phyloP scores from a whole-genome alignment of 2,329 filamentous ascomycete genomes.

The Fusarium sarcochroum region DNA sequence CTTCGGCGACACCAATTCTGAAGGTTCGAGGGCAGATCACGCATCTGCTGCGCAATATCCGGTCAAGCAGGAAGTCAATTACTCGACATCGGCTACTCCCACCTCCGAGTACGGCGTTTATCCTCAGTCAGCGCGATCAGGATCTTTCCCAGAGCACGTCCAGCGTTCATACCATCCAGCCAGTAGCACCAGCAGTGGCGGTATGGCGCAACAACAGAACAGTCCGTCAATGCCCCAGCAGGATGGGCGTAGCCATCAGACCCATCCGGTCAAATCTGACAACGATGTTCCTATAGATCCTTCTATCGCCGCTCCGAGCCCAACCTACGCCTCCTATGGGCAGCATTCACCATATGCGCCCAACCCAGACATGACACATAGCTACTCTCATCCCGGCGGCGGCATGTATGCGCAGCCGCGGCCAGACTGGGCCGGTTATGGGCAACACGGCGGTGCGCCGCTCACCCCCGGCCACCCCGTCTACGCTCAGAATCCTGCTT shows the following conservation, averaged over 20 bases:
- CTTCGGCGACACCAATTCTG: constrained; percentile 81
- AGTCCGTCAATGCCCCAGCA: constrained; percentile 94
- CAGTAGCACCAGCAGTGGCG: constrained; percentile 80
- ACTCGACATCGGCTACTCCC: constrained; percentile 84
- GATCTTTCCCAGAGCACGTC: constrained; percentile 89
- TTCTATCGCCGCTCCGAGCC: constrained; percentile 93
- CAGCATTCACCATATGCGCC: constrained; percentile 91
- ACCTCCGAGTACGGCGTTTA: constrained; percentile 91
- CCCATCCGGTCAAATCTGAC: constrained; percentile 90
- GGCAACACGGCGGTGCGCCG: constrained; percentile 64
- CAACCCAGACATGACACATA: constrained; percentile 88
- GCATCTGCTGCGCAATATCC: constrained; percentile 92
- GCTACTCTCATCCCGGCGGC: constrained; percentile 74
- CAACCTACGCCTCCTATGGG: constrained; percentile 82
- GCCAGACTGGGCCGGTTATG: constrained; percentile 82
- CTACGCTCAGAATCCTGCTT: constrained; percentile 69
- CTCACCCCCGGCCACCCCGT: constrained; percentile 65
- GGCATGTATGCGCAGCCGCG: constrained; percentile 78
- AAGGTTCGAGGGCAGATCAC: constrained; percentile 90
- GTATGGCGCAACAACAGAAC: constrained; percentile 97
- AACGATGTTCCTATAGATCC: constrained; percentile 99
- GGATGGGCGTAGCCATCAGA: constrained; percentile 85
- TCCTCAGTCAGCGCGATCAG: constrained; percentile 81
- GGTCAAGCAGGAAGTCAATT: constrained; percentile 84
- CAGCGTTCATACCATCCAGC: constrained; percentile 87